These are phyloP conservation scores for Mycosphaerella sp. DNA, from an alignment of 2,329 filamentous ascomycete species.

Conservation along the genomic window DNA sequence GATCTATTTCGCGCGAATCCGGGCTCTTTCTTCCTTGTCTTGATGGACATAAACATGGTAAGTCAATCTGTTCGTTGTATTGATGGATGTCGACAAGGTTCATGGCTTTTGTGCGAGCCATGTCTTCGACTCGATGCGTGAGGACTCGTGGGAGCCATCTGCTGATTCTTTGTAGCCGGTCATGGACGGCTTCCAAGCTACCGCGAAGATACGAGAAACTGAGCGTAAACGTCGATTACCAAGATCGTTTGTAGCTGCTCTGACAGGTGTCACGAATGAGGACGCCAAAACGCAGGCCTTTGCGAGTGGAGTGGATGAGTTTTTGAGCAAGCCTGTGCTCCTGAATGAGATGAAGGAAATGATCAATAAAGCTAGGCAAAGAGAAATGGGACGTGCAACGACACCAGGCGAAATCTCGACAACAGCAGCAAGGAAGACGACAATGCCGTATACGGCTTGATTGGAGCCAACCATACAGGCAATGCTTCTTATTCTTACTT, in stretches of 20 bases:
- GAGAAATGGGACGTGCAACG: not conserved
- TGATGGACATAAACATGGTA: slow-evolving; percentile 38
- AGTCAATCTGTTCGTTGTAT: not conserved
- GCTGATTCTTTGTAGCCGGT: not conserved
- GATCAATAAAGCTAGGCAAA: not conserved
- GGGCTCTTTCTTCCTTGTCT: slow-evolving; percentile 5
- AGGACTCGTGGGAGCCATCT: too few relatives aligned
- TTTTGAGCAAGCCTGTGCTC: slow-evolving; percentile 26
- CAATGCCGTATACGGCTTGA: not conserved
- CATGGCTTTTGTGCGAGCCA: too few relatives aligned
- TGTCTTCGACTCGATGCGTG: too few relatives aligned
- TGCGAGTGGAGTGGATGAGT: slow-evolving; percentile 25
- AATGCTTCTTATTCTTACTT: too few relatives aligned
- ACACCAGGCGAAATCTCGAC: not conserved
- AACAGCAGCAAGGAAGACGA: not conserved
- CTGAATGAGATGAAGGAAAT: slow-evolving; percentile 14
- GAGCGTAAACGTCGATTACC: slow-evolving; percentile 15
- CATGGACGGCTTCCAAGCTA: slow-evolving; percentile 24
- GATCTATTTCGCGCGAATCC: slow-evolving; percentile 10
- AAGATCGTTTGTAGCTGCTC: slow-evolving; percentile 19
- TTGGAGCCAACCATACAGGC: too few relatives aligned
- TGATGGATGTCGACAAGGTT: too few relatives aligned
- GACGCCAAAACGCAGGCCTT: slow-evolving; percentile 21
- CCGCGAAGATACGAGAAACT: slow-evolving; percentile 16
- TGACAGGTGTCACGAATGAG: slow-evolving; percentile 26